phyloP scores from a whole-genome alignment of 106 monocot genomes.

The Dendrobium chrysotoxum region DNA sequence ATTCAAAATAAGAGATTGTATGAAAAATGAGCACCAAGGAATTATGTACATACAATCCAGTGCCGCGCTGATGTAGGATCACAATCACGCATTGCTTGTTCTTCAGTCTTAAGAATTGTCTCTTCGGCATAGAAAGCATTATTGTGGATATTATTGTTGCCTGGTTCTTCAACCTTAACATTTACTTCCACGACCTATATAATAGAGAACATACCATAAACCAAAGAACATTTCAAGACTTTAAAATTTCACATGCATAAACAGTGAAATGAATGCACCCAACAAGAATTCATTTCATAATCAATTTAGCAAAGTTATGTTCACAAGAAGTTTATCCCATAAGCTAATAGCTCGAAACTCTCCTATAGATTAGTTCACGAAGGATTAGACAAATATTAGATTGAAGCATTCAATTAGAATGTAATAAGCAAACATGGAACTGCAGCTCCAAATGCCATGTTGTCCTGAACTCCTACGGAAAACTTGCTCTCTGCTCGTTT shows the following conservation, averaged over 20 bases:
- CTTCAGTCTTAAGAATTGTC: slow-evolving; percentile 69
- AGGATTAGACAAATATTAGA: no score
- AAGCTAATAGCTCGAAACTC: no score
- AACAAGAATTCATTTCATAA: neutral
- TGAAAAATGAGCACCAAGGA: neutral
- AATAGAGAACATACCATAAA: neutral
- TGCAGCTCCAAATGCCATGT: no score
- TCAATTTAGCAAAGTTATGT: neutral
- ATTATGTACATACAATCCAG: slow-evolving; percentile 76
- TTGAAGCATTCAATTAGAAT: no score
- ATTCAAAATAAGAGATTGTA: neutral
- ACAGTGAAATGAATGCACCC: neutral
- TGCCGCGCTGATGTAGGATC: slow-evolving; percentile 79
- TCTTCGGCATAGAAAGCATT: slow-evolving; percentile 99
- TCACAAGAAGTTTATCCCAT: neutral
- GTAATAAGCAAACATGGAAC: no score
- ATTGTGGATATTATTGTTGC: slow-evolving; percentile 69
- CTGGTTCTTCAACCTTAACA: slow-evolving; percentile 87
- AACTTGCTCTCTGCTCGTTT: no score
- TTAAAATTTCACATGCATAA: neutral
- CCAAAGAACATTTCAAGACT: no score
- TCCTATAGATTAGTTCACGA: no score
- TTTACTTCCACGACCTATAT: slow-evolving; percentile 92
- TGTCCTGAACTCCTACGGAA: no score
- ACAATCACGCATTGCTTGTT: slow-evolving; percentile 94